phyloP scores from a whole-genome alignment of 2,329 filamentous ascomycete genomes.

The Clathrospora elynae region DNA sequence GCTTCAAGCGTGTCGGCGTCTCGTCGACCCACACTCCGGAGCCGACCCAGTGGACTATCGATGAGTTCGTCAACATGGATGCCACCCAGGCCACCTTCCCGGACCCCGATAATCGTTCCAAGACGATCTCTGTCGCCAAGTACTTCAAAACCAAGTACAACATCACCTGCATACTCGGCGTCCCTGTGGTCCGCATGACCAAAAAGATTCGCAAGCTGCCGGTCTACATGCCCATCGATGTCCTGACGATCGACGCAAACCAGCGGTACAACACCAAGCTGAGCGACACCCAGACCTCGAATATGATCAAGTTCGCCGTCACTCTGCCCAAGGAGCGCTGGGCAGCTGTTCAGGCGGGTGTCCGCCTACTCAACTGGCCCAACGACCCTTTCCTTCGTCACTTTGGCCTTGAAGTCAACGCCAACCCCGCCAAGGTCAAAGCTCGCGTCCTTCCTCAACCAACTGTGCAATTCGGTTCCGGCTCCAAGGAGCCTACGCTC shows the following conservation, averaged over 20 bases:
- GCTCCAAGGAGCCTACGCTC: slow-evolving; percentile 33
- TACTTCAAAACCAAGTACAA: slow-evolving; percentile 62
- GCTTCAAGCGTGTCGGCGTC: slow-evolving; percentile 52
- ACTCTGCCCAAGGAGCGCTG: slow-evolving; percentile 73
- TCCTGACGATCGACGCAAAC: slow-evolving; percentile 58
- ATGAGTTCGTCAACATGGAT: slow-evolving; percentile 53
- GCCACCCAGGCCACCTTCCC: slow-evolving; percentile 55
- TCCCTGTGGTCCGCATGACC: slow-evolving; percentile 65
- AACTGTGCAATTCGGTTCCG: slow-evolving; percentile 66
- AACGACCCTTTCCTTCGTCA: slow-evolving; percentile 71
- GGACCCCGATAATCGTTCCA: slow-evolving; percentile 67
- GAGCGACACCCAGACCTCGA: slow-evolving; percentile 67
- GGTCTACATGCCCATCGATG: slow-evolving; percentile 62
- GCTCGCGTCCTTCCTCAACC: slow-evolving; percentile 75
- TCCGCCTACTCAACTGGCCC: slow-evolving; percentile 69
- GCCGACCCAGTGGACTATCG: slow-evolving; percentile 57
- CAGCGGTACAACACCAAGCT: slow-evolving; percentile 65
- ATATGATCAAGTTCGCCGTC: slow-evolving; percentile 95
- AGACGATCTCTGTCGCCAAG: slow-evolving; percentile 58
- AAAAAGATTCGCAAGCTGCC: slow-evolving; percentile 52
- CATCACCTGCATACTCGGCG: slow-evolving; percentile 52
- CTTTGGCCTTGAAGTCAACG: slow-evolving; percentile 74
- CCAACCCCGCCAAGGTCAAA: slow-evolving; percentile 64
- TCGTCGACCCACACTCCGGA: slow-evolving; percentile 46
- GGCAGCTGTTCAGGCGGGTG: slow-evolving; percentile 68